Evolutionary conservation across 805 yeast genomes (phyloP).

Genomic region (Cyberlindnera japonica): DNA sequence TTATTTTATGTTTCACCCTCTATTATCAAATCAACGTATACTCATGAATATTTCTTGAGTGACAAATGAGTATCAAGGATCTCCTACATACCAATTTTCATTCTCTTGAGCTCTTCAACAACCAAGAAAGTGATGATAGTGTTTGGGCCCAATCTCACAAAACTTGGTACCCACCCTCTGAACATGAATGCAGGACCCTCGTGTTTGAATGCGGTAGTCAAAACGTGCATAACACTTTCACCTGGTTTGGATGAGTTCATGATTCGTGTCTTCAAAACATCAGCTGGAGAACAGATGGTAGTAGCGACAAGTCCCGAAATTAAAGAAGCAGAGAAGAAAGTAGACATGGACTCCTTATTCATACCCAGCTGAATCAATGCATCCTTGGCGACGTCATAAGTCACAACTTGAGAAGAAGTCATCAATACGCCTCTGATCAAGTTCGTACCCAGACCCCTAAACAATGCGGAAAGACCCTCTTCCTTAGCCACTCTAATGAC

Average conservation of each 20-base stretch:
- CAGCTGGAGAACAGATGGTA: conserved; percentile 90
- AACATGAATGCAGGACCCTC: conserved; percentile 83
- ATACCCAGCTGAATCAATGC: conserved; percentile 49
- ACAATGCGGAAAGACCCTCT: conserved; percentile 58
- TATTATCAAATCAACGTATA: too few species aligned
- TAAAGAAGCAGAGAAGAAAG: conserved; percentile 77
- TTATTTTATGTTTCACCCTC: too few species aligned
- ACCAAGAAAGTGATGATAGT: conserved; percentile 68
- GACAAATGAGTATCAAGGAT: too few species aligned
- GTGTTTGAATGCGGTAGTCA: conserved; percentile 49
- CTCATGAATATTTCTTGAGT: too few species aligned
- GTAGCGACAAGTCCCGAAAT: conserved; percentile 87
- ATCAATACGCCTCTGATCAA: conserved; percentile 75
- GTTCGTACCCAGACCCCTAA: conserved; percentile 77
- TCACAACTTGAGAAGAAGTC: conserved; percentile 90
- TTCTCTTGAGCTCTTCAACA: conserved; percentile 59
- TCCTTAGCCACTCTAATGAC: conserved; percentile 51
- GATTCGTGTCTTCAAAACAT: conserved; percentile 82
- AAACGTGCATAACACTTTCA: conserved; percentile 47
- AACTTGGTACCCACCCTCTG: conserved; percentile 89
- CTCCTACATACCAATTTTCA: conserved; percentile 44
- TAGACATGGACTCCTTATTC: conserved; percentile 58
- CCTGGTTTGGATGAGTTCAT: conserved; percentile 56
- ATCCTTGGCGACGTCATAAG: conserved; percentile 72
- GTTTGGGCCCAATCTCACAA: conserved; percentile 81